Evolutionary conservation across 805 yeast species (phyloP).

Genomic region (Metschnikowia dekortorum): DNA sequence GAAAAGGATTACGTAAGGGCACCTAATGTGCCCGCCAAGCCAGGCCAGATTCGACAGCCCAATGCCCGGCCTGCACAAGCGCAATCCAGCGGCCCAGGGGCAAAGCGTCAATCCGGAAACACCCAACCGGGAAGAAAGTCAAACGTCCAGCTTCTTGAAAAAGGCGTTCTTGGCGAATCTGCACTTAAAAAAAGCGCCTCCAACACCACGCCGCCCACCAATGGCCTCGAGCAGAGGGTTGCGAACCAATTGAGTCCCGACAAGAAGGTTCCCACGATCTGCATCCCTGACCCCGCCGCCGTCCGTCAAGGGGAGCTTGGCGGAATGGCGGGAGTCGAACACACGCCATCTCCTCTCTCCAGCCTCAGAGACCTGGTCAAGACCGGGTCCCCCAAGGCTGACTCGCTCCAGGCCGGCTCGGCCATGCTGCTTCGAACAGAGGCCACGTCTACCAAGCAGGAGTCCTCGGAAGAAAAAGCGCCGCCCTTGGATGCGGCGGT

Average conservation of each 20-base stretch:
- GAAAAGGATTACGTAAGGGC: neutral
- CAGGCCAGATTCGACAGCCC: too few relatives aligned
- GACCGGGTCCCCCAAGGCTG: neutral
- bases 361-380: neutral
- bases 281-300: neutral
- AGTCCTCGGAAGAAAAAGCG: neutral
- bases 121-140: neutral
- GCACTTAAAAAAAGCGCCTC: too few relatives aligned
- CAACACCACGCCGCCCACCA: too few relatives aligned
- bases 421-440: neutral
- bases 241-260: neutral
- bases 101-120: too few relatives aligned
- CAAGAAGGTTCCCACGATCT: neutral
- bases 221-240: too few relatives aligned
- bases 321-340: neutral
- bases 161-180: neutral
- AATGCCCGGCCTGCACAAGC: neutral
- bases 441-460: neutral
- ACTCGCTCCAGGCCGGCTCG: neutral
- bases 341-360: neutral
- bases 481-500: neutral
- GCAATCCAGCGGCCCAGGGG: neutral
- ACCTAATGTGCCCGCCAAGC: neutral
- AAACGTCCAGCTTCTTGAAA: neutral
- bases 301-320: too few relatives aligned